Evolutionary conservation across 495 filamentous ascomycete species (phyloP), one percentile per base, ranked within the genome.

Genomic region (Sporormia fimetaria): DNA sequence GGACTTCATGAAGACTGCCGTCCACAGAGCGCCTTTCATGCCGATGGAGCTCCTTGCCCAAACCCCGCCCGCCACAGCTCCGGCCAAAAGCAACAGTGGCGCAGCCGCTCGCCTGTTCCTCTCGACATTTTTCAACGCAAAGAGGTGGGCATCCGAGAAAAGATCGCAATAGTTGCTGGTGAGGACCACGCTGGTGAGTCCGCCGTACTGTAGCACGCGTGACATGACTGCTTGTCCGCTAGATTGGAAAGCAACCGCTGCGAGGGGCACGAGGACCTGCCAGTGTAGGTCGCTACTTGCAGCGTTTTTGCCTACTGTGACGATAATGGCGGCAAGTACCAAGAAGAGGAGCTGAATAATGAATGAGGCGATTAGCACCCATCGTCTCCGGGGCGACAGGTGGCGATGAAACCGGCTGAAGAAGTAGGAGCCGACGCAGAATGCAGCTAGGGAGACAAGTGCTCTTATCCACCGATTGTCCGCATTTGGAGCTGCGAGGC

Each of bases 91-190:
- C 27, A 71, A 62, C 12, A 74, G 26, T 9, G 78, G 69, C 2
- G 79, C 78, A 0, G 62, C 70, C 4, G 65, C 50, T 27, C 78
- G 62, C 16, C 74, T 65, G 49, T 78, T 75, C 37, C 79, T 55
- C 54, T 82, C 74, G 6, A 58, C 59, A 47, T 79, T 74, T 3
- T 59, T 52, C 0, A 37, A 16, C 0, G 63, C 58, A 8, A 80
- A 64, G 9, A 82, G 42, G 14, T 72, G 66, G 23, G 64, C 63
- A 37, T 81, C 73, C 6, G 74, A 76, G 53, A 81, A 81, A 12
- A 83, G 49, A 54, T 85, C 80, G 49, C 76, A 79, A 58, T 81
- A 82, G 35, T 76, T 69, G 45, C 75, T 80, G 14, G 80, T 85
- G 40, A 83, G 56, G 18, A 83, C 80, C 8, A 83, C 78, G 52